Evolutionary conservation across 805 yeast species (phyloP), one percentile per base, ranked within the genome.

Genomic region (Pichia nanzhaoensis): DNA sequence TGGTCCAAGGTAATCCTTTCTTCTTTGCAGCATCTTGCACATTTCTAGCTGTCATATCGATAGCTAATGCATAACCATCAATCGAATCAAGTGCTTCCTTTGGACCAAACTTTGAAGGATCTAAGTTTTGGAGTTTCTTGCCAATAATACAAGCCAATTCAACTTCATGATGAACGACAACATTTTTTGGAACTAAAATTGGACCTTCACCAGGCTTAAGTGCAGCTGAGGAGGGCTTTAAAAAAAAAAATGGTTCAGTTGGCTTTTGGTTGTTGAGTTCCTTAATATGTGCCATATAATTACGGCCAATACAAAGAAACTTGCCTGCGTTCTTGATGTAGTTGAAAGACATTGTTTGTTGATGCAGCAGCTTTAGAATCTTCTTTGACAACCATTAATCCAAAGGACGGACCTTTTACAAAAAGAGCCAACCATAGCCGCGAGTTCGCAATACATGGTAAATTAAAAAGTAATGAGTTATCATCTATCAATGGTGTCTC

Each of bases 1-100:
- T 87, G 4, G 91, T 67, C 99, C 99, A 93, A 4, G 99, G 99
- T 43, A 91, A 71, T 1, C 98, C 98, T 64, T 87, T 88, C 66
- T 74, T 75, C 66, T 93, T 93, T 32, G 96, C 96, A 57, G 81
- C 96, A 58, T 84, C 90, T 66, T 93, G 99, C 27, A 93, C 95
- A 58, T 90, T 88, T 63, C 99, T 77, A 0, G 96, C 98, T 7
- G 99, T 93, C 75, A 93, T 73, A 62, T 93, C 99, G 39, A 93
- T 76, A 0, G 97, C 90, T 50, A 93, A 70, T 1, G 95, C 85
- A 57, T 90, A 88, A 12, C 97, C 97, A 4, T 75, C 84, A 53
- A 93, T 85, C 13, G 87, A 71, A 42, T 84, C 85, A 41, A 83
- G 57, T 1, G 95, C 95, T 42, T 87, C 86, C 39, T 74, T 59